phyloP scores from a whole-genome alignment of 495 filamentous ascomycete genomes.

The Annulohypoxylon maeteangense region DNA sequence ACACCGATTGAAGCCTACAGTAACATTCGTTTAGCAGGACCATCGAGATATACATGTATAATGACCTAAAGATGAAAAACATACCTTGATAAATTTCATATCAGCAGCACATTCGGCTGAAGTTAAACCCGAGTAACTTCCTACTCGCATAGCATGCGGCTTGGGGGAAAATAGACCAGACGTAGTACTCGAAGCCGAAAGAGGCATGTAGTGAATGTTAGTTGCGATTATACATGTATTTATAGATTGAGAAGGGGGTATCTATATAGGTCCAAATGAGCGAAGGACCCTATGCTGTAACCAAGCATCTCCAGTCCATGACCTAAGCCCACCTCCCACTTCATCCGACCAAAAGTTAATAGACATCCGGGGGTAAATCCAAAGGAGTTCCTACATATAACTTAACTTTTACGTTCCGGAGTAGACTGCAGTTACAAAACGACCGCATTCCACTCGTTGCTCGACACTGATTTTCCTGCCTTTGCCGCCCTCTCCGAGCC shows the following conservation, averaged over 20 bases:
- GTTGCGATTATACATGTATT: conserved; percentile 3
- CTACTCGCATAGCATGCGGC: not conserved
- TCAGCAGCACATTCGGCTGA: conserved; percentile 14
- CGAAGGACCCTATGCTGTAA: conserved; percentile 30
- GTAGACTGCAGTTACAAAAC: conserved; percentile 85
- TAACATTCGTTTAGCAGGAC: conserved; percentile 31
- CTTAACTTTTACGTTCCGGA: conserved; percentile 51
- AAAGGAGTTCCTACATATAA: not conserved
- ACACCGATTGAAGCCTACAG: not conserved
- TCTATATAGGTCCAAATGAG: conserved; percentile 41
- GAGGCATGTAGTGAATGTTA: conserved; percentile 3
- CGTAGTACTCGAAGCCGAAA: not conserved
- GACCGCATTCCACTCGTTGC: conserved; percentile 89
- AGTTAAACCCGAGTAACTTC: conserved; percentile 14
- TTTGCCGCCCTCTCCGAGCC: conserved; percentile 68
- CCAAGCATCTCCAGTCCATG: conserved; percentile 27
- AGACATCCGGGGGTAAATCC: conserved; percentile 24
- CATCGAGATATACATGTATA: conserved; percentile 2
- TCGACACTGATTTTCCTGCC: conserved; percentile 78
- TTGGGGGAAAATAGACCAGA: not conserved
- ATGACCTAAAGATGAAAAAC: not conserved
- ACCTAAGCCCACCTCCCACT: conserved; percentile 12
- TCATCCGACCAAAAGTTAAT: conserved; percentile 16
- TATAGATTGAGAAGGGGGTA: conserved; percentile 45
- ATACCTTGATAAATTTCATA: not conserved